Evolutionary conservation across 2,329 filamentous ascomycete genomes (phyloP), one percentile per base, ranked within the genome.

Genomic region (Aspergillus pseudoterreus): DNA sequence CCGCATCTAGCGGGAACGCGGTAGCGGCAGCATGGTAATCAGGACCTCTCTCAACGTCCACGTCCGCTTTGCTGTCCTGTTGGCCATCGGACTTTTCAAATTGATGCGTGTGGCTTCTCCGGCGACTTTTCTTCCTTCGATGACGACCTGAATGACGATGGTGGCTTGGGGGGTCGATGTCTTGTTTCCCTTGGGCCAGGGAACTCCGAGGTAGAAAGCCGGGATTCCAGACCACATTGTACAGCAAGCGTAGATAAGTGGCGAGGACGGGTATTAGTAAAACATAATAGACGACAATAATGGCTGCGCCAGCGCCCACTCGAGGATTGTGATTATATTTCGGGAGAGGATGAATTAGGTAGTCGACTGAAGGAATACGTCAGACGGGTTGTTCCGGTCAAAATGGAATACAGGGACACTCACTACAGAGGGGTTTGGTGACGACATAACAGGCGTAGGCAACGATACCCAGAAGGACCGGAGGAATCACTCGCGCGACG

Each of bases 201-300:
- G 76, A 70, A n/a, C 81, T 83, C 30, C 87, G 80, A 0, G 88
- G 85, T 0, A 92, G 79, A 49, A 90, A 81, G 4, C 90, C 92
- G 0, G 91, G 87, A 58, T 91, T 82, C 59, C 77, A 77, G 52
- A 83, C 79, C 46, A 95, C 84, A 32, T 82, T 80, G 56, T 84
- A 73, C 39, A 92, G 70, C 9, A 92, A 80, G 56, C 91, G 86
- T 17, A 87, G 64, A 70, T 95, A 96, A 17, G 85, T 79, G 30
- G 76, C 62, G 21, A 86, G 65, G 63, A 90, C 81, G 27, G 87
- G 76, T 14, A 88, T 59, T 42, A 96, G 76, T 49, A 95, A 77
- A 48, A 92, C 47, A 63, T 87, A 87, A 71, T 89, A 91, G 21
- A 92, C 71, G 24, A 84, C 80, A 42, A 95, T 76, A 50, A 96